Evolutionary conservation across 306 rosid genomes (phyloP), one percentile per base, ranked within the genome.

Genomic region (Castanea sativa): DNA sequence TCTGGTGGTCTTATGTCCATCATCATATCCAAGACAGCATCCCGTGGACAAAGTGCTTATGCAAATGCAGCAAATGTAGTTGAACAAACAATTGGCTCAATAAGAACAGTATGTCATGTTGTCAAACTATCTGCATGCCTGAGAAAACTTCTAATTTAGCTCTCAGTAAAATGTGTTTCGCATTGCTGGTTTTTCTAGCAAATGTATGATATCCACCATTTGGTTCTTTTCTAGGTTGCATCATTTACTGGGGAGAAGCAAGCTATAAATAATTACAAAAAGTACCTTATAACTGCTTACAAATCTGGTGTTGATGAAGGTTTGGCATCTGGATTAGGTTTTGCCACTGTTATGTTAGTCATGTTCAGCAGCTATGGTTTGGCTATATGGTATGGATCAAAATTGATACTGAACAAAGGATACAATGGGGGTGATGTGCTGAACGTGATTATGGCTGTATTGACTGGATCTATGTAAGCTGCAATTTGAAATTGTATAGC

Each of bases 61-160:
- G 97, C 88, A 15, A 89, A 89, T 81, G 97, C 97, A 51, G 91
- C 96, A 49, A 93, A 86, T 79, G 79, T 92, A 5, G 98, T 90
- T 83, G 97, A 94, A 79, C 98, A 94, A 78, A 89, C 98, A 43
- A 89, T 94, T 58, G 96, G 98, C 64, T 91, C 98, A 27, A 94
- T 94, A 58, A 88, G 94, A 90, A 94, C 98, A 0, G 97, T 93
- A 91, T 23, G 88, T 86, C 73, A 71, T 35, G n/a, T 25, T 73
- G 7, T 51, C 19, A 60, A 52, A 25, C 33, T 19, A 69, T 27
- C 23, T 75, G 63, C 21, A 67, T 21, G 68, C 11, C 8, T 7
- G 21, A 29, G 57, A 63, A 74, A 30, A 67, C 79, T 38, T 25
- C 11, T 30, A 32, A 14, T 65, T 33, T 21, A 59, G 21, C 16